phyloP scores from a whole-genome alignment of 2,329 filamentous ascomycete genomes.

The Aureobasidium sp. region DNA sequence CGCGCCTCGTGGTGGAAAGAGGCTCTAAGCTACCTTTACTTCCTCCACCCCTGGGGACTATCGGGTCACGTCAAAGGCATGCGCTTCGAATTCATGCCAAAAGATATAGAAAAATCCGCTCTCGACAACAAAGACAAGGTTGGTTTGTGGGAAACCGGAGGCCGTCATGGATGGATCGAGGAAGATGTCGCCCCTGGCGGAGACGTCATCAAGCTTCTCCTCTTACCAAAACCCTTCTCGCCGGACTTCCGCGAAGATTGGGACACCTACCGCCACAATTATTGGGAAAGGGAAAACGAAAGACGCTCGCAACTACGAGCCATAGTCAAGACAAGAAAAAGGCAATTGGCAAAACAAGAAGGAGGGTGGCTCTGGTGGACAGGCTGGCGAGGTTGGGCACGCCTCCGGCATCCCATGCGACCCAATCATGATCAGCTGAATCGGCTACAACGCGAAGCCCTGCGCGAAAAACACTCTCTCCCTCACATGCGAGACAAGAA shows the following conservation, averaged over 20 bases:
- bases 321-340: conserved; percentile 62
- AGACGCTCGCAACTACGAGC: conserved; percentile 65
- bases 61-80: conserved; percentile 27
- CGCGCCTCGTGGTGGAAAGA: conserved; percentile 78
- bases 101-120: conserved; percentile 34
- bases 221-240: conserved; percentile 91
- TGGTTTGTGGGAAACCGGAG: conserved; percentile 15
- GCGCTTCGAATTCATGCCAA: conserved; percentile 32
- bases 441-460: conserved; percentile 9
- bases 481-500: conserved; percentile 31
- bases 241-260: conserved; percentile 93
- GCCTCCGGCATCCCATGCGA: conserved; percentile 20
- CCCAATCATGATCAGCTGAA: conserved; percentile 4
- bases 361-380: conserved; percentile 84
- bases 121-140: conserved; percentile 49
- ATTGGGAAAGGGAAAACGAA: conserved; percentile 96
- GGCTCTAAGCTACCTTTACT: conserved; percentile 47
- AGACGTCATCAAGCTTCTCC: conserved; percentile 81
- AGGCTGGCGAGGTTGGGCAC: conserved; percentile 56
- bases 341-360: conserved; percentile 60
- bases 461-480: conserved; percentile 16
- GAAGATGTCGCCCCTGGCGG: conserved; percentile 87
- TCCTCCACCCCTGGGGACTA: conserved; percentile 30
- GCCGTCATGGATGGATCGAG: conserved; percentile 58
- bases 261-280: conserved; percentile 89